Evolutionary conservation across 2,329 filamentous ascomycete genomes (phyloP).

Genomic region (Clonostachys rosea): DNA sequence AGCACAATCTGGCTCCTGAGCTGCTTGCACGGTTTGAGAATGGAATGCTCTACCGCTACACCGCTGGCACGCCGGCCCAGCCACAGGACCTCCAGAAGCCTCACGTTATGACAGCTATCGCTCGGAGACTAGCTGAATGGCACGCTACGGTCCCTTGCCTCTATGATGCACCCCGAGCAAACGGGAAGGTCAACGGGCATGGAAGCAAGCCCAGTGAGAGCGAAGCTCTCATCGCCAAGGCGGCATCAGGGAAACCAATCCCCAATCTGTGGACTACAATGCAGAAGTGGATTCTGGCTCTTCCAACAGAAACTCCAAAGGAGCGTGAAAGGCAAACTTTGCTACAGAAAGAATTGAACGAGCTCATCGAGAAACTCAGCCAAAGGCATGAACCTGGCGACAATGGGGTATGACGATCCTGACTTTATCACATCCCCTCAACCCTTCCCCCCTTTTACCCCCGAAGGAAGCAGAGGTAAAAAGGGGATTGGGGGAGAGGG

Average conservation of each 20-base stretch:
- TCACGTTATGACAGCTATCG: slow-evolving; percentile 77
- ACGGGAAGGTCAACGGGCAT: slow-evolving; percentile 29
- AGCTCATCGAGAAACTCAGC: slow-evolving; percentile 67
- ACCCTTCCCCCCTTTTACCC: background rate
- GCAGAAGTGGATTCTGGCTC: slow-evolving; percentile 89
- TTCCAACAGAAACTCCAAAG: slow-evolving; percentile 68
- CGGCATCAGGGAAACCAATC: slow-evolving; percentile 58
- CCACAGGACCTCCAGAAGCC: slow-evolving; percentile 75
- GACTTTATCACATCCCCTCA: background rate
- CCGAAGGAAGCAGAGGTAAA: no score
- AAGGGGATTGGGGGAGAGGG: no score
- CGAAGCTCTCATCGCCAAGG: background rate
- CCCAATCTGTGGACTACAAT: slow-evolving; percentile 93
- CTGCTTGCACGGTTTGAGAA: slow-evolving; percentile 92
- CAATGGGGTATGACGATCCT: slow-evolving; percentile 54
- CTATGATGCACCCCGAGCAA: slow-evolving; percentile 20
- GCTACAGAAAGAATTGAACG: slow-evolving; percentile 71
- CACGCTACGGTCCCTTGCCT: slow-evolving; percentile 69
- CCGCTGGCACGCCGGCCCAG: slow-evolving; percentile 74
- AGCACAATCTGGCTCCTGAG: slow-evolving; percentile 75
- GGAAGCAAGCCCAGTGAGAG: slow-evolving; percentile 13
- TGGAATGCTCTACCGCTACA: slow-evolving; percentile 90
- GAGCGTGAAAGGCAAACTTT: slow-evolving; percentile 62
- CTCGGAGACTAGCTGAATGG: slow-evolving; percentile 84
- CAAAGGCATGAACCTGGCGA: slow-evolving; percentile 72